Percentiles rank a stretch among this genome's conserved stretches.
phyloP scores from a whole-genome alignment of 306 rosid genomes.

The Rosa chinensis region DNA sequence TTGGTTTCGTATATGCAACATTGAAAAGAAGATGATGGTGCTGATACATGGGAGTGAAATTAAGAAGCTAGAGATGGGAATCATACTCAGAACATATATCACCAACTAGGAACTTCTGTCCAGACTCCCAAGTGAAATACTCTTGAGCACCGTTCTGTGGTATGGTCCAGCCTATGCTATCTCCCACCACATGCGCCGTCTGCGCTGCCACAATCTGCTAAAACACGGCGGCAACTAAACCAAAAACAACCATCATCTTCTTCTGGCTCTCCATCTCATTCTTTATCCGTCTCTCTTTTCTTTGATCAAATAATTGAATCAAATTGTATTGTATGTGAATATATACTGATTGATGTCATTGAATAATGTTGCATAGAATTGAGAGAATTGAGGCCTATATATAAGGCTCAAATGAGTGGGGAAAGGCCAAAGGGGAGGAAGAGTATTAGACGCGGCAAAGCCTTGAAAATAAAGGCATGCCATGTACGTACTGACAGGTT shows the following conservation, averaged over 20 bases:
- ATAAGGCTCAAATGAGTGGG: background rate
- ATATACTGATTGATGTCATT: too few species aligned
- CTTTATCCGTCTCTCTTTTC: background rate
- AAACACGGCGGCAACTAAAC: conserved; percentile 17
- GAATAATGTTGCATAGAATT: background rate
- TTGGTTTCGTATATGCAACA: too few species aligned
- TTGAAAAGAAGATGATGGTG: background rate
- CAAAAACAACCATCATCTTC: background rate
- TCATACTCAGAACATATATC: conserved; percentile 31
- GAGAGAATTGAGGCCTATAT: background rate
- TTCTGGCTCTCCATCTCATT: conserved; percentile 12
- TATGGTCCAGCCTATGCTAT: conserved; percentile 27
- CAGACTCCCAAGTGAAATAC: conserved; percentile 39
- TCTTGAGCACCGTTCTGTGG: conserved; percentile 11
- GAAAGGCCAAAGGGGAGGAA: background rate
- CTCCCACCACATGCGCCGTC: conserved; percentile 41
- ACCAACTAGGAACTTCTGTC: conserved; percentile 22
- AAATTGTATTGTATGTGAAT: background rate
- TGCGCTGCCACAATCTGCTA: conserved; percentile 22
- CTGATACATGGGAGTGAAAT: background rate
- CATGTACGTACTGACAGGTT: background rate
- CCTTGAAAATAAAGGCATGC: background rate
- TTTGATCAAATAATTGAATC: background rate
- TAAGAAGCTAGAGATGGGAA: background rate
- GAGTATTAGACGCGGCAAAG: background rate